Percentiles rank a stretch among this genome's conserved stretches.
Evolutionary conservation across 2,329 filamentous ascomycete genomes (phyloP).

Genomic region (Dothidotthia symphoricarpi): DNA sequence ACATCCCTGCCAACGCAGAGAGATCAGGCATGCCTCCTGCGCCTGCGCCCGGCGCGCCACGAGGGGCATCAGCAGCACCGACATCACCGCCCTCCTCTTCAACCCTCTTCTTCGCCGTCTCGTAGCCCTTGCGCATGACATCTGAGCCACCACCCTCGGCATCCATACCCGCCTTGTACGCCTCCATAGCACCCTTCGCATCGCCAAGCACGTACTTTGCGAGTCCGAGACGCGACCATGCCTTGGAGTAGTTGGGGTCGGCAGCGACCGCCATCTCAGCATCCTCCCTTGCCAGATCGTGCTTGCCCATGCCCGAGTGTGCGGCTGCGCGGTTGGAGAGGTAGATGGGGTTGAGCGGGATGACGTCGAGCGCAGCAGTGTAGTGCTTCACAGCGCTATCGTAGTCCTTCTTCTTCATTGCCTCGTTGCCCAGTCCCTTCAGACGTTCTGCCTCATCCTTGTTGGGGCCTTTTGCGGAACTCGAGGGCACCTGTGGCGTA

Average conservation of each 20-base stretch:
- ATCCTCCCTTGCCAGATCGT: constrained; percentile 79
- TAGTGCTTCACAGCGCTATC: constrained; percentile 77
- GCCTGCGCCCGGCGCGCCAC: constrained; percentile 49
- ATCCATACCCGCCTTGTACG: constrained; percentile 89
- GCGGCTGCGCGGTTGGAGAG: constrained; percentile 96
- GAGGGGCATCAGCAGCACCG: constrained; percentile 43
- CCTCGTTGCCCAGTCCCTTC: constrained; percentile 88
- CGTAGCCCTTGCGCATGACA: constrained; percentile 94
- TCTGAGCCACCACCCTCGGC: constrained; percentile 93
- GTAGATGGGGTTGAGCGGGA: constrained; percentile 90
- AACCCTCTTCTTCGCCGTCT: constrained; percentile 85
- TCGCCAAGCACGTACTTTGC: constrained; percentile 91
- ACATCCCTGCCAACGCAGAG: constrained; percentile 60
- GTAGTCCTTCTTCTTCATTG: constrained; percentile 95
- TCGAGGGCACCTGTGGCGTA: constrained; percentile 40
- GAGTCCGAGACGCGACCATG: constrained; percentile 89
- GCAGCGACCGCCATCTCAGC: constrained; percentile 85
- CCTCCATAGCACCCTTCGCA: constrained; percentile 87
- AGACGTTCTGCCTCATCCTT: constrained; percentile 82
- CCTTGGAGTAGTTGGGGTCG: constrained; percentile 94
- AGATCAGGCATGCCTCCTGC: constrained; percentile 84
- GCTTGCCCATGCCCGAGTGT: constrained; percentile 79
- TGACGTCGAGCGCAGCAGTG: constrained; percentile 76
- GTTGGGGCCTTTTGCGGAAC: constrained; percentile 46
- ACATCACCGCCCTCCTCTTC: constrained; percentile 70